Evolutionary conservation across 495 filamentous ascomycete species (phyloP).

Genomic region (Podospora appendiculata): DNA sequence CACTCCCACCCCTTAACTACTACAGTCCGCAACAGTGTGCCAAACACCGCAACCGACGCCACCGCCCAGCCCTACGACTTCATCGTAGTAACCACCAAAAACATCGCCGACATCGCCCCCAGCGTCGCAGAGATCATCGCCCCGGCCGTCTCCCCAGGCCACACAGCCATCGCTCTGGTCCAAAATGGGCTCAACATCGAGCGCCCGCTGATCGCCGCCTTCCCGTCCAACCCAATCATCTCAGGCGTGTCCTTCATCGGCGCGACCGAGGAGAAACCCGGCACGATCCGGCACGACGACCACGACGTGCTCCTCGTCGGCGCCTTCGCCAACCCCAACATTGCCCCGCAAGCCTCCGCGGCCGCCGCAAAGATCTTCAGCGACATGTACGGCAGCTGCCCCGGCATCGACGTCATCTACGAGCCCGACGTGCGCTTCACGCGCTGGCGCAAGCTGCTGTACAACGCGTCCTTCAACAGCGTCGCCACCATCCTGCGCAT

Average conservation of each 20-base stretch:
- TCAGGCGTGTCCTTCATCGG: conserved; percentile 47
- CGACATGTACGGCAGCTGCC: conserved; percentile 29
- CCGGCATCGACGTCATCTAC: conserved; percentile 16
- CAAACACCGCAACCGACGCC: conserved; percentile 24
- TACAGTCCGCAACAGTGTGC: conserved; percentile 32
- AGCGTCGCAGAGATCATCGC: conserved; percentile 31
- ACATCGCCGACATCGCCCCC: conserved; percentile 34
- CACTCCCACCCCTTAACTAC: background rate
- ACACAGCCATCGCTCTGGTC: conserved; percentile 47
- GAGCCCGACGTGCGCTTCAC: conserved; percentile 25
- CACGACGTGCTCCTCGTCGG: conserved; percentile 34
- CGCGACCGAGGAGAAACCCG: conserved; percentile 35
- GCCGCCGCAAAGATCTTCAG: conserved; percentile 29
- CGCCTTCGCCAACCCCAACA: conserved; percentile 31
- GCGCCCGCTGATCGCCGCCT: conserved; percentile 39
- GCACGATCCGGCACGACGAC: conserved; percentile 39
- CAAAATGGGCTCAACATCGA: conserved; percentile 63
- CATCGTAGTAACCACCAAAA: conserved; percentile 46
- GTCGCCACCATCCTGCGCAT: conserved; percentile 40
- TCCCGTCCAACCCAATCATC: conserved; percentile 44
- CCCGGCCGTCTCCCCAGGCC: conserved; percentile 38
- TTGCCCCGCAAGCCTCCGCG: background rate
- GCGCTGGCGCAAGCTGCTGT: conserved; percentile 46
- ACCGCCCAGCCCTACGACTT: conserved; percentile 34
- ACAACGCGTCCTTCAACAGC: conserved; percentile 41